Percentiles rank a stretch among this genome's conserved stretches.
Conservation (phyloP, 2,329 filamentous ascomycete genomes). For the Fusarium sp. region DNA sequence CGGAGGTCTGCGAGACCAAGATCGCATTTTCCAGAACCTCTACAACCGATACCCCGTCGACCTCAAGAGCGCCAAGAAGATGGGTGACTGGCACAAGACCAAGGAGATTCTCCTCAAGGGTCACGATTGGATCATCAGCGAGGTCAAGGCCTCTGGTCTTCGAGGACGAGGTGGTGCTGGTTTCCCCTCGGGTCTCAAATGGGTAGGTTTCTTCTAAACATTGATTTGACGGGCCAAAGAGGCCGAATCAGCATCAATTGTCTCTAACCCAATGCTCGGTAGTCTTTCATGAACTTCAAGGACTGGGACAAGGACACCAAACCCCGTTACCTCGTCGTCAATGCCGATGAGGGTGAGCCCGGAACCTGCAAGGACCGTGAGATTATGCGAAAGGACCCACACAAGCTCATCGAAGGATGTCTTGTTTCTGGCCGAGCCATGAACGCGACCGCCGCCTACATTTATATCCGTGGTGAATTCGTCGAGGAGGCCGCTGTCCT, state of each 20-base stretch:
- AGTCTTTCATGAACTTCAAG: conserved; percentile 99
- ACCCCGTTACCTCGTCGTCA: conserved; percentile 96
- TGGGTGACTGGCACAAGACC: conserved; percentile 99
- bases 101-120: conserved; percentile 98
- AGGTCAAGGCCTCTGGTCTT: conserved; percentile 96
- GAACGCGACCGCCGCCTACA: conserved; percentile 99
- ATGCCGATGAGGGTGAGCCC: conserved; percentile 98
- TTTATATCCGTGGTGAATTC: conserved; percentile 99
- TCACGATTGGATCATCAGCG: conserved; percentile 98
- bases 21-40: conserved; percentile 98
- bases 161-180: conserved; percentile 96
- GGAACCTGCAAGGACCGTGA: conserved; percentile 99
- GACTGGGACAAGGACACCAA: conserved; percentile 98
- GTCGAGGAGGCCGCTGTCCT: conserved; percentile 94
- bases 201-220: conserved; percentile 71
- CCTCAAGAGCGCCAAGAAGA: conserved; percentile 94
- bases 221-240: conserved; percentile 22
- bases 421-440: conserved; percentile 95
- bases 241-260: conserved; percentile 40
- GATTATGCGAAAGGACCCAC: conserved; percentile 99
- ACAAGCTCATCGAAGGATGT: conserved; percentile 98
- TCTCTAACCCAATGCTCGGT: conserved; percentile 39
- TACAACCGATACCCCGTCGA: conserved; percentile 94
- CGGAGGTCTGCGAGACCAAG: conserved; percentile 93
- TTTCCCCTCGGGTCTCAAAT: conserved; percentile 98